Evolutionary conservation across 1,284 basidiomycete genomes (phyloP).

Genomic region (Coniferiporia weirii): DNA sequence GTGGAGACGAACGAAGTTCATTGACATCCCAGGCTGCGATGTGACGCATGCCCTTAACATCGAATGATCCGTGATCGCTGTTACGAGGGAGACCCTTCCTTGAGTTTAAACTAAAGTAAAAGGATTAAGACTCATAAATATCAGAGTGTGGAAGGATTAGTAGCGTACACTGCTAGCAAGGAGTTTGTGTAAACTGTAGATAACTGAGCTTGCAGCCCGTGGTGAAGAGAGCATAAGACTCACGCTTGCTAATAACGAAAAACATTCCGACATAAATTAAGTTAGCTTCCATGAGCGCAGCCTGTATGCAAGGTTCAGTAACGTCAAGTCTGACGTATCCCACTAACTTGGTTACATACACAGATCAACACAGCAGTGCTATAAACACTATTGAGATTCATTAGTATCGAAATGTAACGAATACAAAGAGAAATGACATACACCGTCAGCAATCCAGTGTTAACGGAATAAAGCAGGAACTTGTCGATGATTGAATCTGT

Average conservation of each 20-base stretch:
- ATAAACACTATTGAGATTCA: not conserved
- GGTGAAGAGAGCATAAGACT: not conserved
- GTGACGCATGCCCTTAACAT: not conserved
- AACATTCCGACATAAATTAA: conserved; percentile 7
- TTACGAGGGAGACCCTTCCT: not conserved
- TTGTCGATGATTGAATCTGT: conserved; percentile 10
- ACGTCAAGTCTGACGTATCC: not conserved
- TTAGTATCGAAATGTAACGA: not conserved
- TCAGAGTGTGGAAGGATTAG: not conserved
- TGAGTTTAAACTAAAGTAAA: conserved; percentile 1
- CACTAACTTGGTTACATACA: not conserved
- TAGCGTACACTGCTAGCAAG: conserved; percentile 6
- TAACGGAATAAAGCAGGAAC: conserved; percentile 7
- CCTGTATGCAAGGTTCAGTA: not conserved
- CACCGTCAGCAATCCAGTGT: conserved; percentile 8
- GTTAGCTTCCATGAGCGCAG: conserved; percentile 4
- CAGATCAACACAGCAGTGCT: conserved; percentile 8
- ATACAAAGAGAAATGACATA: not conserved
- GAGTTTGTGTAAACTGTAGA: conserved; percentile 7
- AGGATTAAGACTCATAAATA: not conserved
- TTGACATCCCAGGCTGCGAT: not conserved
- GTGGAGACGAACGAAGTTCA: not conserved
- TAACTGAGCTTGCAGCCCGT: not conserved
- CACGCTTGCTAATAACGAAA: conserved; percentile 11
- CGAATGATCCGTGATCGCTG: not conserved